Evolutionary conservation across 2,329 filamentous ascomycete species (phyloP), one percentile per base, ranked within the genome.

Genomic region (Fusarium piperis): DNA sequence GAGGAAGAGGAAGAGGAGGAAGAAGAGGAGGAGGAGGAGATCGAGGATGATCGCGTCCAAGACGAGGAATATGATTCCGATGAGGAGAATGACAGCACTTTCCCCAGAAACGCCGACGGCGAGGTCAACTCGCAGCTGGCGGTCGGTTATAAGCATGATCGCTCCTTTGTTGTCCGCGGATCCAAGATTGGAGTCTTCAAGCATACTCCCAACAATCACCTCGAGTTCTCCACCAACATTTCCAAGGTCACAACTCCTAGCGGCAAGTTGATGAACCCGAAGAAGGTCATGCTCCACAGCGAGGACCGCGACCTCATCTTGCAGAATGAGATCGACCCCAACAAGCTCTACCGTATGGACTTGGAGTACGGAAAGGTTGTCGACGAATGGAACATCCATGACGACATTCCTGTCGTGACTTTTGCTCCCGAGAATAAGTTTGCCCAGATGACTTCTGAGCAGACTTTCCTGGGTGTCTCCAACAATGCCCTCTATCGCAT

Each of bases 181-280:
- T 96, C 95, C 76, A 98, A 98, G 87, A 99, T 99, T 80, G 96
- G 96, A 61, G 96, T 99, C 41, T 99, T 99, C 88, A 98, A 97
- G 81, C 96, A 99, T 79, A 97, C 94, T 0, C 87, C 91, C 1
- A 93, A 97, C 83, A 97, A 98, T 80, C 92, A 95, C 73, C 88
- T 99, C 16, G 93, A 98, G 79, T 99, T 98, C 81, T 94, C 94
- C 13, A 99, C 96, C 67, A 98, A 95, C 72, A 99, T 99, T 77
- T 97, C 94, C 68, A 97, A 97, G 82, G 94, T 99, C 57, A 91
- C 94, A 80, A 97, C 95, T 0, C 94, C 95, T 2, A 89, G 90
- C 48, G 96, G 96, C 76, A 93, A 92, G 79, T 86, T 95, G 0
- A 98, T 99, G 85, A 95, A 92, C 68, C 96, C 96, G 8, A 97